A percentile compares a stretch with the other conserved stretches of the same genome.
These are phyloP conservation scores for Clavulina sp. DNA, from an alignment of 768 basidiomycete genomes.

Conservation along the genomic window DNA sequence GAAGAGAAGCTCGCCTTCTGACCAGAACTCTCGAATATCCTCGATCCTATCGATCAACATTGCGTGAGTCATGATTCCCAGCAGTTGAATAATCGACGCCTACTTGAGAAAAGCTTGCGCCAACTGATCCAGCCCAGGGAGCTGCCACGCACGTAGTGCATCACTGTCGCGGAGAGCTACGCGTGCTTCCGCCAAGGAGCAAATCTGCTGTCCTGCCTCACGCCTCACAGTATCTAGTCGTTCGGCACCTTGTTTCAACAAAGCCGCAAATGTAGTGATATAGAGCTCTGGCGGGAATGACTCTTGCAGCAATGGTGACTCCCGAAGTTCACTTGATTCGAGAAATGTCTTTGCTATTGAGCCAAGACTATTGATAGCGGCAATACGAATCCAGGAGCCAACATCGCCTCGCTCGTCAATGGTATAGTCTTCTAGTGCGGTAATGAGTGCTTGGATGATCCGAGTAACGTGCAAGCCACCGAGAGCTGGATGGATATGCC, in stretches of 20 bases:
- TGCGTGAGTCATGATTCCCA: too few species aligned
- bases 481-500: too few species aligned
- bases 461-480: not conserved
- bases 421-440: conserved; percentile 78
- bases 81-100: too few species aligned
- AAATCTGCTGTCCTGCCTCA: conserved; percentile 51
- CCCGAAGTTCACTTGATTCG: conserved; percentile 1
- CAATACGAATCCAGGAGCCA: conserved; percentile 85
- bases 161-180: conserved; percentile 25
- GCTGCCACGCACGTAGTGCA: conserved; percentile 27
- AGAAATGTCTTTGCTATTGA: conserved; percentile 36
- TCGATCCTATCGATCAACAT: too few species aligned
- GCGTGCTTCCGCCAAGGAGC: too few species aligned
- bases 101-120: conserved; percentile 40
- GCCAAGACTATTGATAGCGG: conserved; percentile 51
- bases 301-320: conserved; percentile 23
- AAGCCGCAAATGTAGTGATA: conserved; percentile 38
- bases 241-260: conserved; percentile 82
- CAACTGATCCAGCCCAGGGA: conserved; percentile 32
- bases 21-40: too few species aligned
- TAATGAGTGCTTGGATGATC: conserved; percentile 35
- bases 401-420: conserved; percentile 92
- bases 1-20: conserved; percentile 56
- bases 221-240: conserved; percentile 81
- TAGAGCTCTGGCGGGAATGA: conserved; percentile 46